These are phyloP conservation scores for Protea cynaroides DNA, from an alignment of 164 flowering plant genomes.

Conservation along the genomic window DNA sequence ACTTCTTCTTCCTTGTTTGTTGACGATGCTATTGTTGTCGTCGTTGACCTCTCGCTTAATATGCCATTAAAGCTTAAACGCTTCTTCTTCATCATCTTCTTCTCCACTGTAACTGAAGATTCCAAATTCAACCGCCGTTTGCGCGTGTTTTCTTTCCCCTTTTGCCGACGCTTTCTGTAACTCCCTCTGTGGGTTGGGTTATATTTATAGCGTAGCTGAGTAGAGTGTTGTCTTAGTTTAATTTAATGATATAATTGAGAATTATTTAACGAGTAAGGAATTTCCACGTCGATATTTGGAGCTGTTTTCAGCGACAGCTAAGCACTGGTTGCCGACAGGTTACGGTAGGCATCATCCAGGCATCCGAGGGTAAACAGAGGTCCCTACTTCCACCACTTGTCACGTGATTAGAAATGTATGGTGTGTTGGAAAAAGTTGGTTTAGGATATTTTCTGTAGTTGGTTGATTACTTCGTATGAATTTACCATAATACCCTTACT, in stretches of 20 bases:
- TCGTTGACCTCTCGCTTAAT: constrained; percentile 11
- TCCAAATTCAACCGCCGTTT: background rate
- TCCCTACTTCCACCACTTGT: background rate
- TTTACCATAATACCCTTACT: no score
- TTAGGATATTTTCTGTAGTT: no score
- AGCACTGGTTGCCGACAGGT: constrained; percentile 33
- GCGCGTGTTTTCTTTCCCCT: no score
- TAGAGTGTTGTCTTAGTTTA: no score
- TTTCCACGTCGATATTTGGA: constrained; percentile 14
- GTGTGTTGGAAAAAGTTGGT: no score
- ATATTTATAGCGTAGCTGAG: no score
- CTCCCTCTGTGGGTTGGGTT: no score
- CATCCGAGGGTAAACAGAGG: no score
- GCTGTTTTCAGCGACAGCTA: constrained; percentile 21
- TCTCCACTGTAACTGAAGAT: background rate
- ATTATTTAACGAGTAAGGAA: constrained; percentile 12
- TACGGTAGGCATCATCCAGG: constrained; percentile 24
- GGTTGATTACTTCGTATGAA: no score
- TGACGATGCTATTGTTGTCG: constrained; percentile 4
- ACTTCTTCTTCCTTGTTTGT: constrained; percentile 19
- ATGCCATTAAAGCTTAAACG: constrained; percentile 17
- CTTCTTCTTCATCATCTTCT: constrained; percentile 16
- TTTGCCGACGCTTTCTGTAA: constrained; percentile 33
- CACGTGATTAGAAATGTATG: no score
- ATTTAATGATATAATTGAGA: constrained; percentile 7